phyloP scores from a whole-genome alignment of 2,329 filamentous ascomycete species.

The Thelonectria blattea region DNA sequence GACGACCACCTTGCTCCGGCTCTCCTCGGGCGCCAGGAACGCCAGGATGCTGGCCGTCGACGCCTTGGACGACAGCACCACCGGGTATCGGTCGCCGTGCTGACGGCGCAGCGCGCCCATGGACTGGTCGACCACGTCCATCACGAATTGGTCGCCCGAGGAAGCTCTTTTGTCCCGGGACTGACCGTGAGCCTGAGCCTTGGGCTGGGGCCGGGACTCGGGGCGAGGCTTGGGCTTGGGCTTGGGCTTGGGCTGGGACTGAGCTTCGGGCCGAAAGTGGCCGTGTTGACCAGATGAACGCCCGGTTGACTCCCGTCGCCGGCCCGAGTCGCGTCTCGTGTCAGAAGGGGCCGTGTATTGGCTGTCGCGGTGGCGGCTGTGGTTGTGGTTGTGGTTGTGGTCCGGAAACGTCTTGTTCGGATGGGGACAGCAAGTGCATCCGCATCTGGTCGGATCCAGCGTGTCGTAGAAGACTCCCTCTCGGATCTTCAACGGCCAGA shows the following conservation, averaged over 20 bases:
- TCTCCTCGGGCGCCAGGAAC: constrained; percentile 35
- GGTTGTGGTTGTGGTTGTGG: background rate
- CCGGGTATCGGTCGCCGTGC: constrained; percentile 27
- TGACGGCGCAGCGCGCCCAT: constrained; percentile 18
- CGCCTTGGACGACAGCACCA: constrained; percentile 28
- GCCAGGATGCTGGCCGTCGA: constrained; percentile 28
- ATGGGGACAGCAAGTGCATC: constrained; percentile 36
- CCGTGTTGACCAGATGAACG: background rate
- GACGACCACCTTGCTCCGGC: constrained; percentile 35
- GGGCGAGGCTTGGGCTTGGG: background rate
- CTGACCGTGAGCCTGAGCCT: background rate
- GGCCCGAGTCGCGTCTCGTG: background rate
- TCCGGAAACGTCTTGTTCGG: constrained; percentile 23
- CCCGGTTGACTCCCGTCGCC: constrained; percentile 4
- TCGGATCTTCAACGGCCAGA: constrained; percentile 24
- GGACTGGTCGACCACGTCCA: constrained; percentile 34
- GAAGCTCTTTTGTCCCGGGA: background rate
- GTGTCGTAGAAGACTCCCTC: constrained; percentile 25
- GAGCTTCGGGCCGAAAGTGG: background rate
- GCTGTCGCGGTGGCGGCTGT: background rate
- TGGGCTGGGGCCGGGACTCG: background rate
- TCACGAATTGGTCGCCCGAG: constrained; percentile 15
- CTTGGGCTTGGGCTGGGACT: background rate
- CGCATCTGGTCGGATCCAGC: constrained; percentile 31
- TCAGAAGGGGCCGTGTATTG: background rate